Evolutionary conservation across 108 stramenopile species (phyloP), one percentile per base, ranked within the genome.

Genomic region (Asterionellopsis glacialis): DNA sequence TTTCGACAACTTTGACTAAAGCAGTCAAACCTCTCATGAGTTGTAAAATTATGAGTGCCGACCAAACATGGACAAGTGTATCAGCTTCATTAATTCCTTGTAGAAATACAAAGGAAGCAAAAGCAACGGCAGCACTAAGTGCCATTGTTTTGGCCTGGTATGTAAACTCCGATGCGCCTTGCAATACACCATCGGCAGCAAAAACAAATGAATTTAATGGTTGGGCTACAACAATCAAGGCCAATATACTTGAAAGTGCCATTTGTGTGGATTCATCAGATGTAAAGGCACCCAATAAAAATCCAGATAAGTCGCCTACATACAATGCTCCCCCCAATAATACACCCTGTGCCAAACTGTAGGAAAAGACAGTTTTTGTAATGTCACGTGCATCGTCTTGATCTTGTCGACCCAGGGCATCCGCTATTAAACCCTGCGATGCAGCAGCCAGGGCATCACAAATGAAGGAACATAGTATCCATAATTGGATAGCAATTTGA

Each of bases 401-500:
- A 60, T 83, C 79, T 11, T 79, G 47, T 52, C 88, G 45, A 15
- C 90, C 90, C 14, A 88, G 65, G 9, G 83, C 91, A 73, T 89
- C 88, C 0, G 91, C 91, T 18, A 93, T 85, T 57, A 93, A 57
- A 15, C 81, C 91, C 48, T 89, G 87, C 45, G 83, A 80, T 15
- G 91, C 87, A 12, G 88, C 86, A 14, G 87, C 91, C 45, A 93
- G 54, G 6, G 87, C 86, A 71, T 93, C 87, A 45, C 83, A 82
- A 52, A 85, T 68, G 55, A 88, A 93, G 14, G 83, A 85, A 62
- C 91, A 93, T 40, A 93, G 48, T 13, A 93, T 57, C 87, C 91
- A 93, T 5, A 93, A 61, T 53, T 93, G 91, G 44, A 93, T 70
- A 10, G 83, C 87, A 58, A 93, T 87, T 63, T 93, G 91, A 83